Evolutionary conservation across 495 filamentous ascomycete genomes (phyloP).

Genomic region (Daldinia grandis): DNA sequence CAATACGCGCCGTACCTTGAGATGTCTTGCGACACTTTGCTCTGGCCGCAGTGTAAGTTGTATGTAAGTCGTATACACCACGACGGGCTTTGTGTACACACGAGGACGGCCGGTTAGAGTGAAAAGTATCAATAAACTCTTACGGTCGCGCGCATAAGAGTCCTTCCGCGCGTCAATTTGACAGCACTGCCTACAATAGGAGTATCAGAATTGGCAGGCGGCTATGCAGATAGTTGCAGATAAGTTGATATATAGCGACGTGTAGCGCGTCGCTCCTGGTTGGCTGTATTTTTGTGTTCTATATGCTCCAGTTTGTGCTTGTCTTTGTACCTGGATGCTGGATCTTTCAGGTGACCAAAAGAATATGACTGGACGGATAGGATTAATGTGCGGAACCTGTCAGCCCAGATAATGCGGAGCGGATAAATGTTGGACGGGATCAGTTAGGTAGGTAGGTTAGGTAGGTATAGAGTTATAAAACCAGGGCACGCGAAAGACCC

Average conservation of each 20-base stretch:
- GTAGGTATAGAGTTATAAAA: slow-evolving; percentile 26
- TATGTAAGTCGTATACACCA: neutral
- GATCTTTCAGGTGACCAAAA: slow-evolving; percentile 31
- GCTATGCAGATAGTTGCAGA: slow-evolving; percentile 17
- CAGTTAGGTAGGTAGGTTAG: neutral
- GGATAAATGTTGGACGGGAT: slow-evolving; percentile 37
- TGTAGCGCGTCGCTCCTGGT: slow-evolving; percentile 30
- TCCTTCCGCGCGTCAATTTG: slow-evolving; percentile 15
- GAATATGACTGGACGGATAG: slow-evolving; percentile 35
- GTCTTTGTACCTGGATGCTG: slow-evolving; percentile 33
- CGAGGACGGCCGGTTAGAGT: slow-evolving; percentile 4
- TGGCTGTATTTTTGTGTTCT: slow-evolving; percentile 20
- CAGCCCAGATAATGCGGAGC: slow-evolving; percentile 40
- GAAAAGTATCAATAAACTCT: neutral
- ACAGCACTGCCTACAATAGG: slow-evolving; percentile 26
- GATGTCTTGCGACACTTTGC: slow-evolving; percentile 18
- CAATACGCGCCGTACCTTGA: slow-evolving; percentile 29
- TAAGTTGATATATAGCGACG: slow-evolving; percentile 4
- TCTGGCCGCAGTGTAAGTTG: neutral
- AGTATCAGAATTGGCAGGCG: slow-evolving; percentile 23
- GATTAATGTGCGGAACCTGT: slow-evolving; percentile 5
- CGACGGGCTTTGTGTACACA: slow-evolving; percentile 14
- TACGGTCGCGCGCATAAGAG: slow-evolving; percentile 6
- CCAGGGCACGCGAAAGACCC: slow-evolving; percentile 30
- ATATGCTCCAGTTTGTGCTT: slow-evolving; percentile 22